Base-by-base conservation (phyloP, 2,329 filamentous ascomycete genomes). In the Aspergillus fumigatiaffinis region DNA sequence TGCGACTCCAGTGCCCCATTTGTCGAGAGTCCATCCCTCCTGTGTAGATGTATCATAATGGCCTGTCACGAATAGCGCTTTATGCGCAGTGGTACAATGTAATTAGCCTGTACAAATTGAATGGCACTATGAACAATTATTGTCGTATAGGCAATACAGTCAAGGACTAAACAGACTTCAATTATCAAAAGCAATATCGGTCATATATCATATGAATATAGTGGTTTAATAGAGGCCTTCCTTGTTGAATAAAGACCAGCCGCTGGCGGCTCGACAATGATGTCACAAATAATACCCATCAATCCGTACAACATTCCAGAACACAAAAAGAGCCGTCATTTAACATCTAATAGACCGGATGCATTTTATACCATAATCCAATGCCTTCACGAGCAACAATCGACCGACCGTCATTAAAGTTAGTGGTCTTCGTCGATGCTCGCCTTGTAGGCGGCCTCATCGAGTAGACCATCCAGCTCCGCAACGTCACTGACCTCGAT, bases 1-100 rank as follows among this genome's bases (percentile, higher is more conserved):
- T 95, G 72, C 80, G 93, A 57, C 76, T 99, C 68, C 91, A 96
- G 77, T 99, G 94, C 76, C 94, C 94, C 1, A 97, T 96, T 63
- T 97, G 94, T 76, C 83, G 94, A 65, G 92, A 97, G 77, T 88
- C 89, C 58, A 74, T 97, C 68, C 93, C 93, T 52, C 91, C 92
- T 47, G 75, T 96, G 71, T 97, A 82, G 51, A 63, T 61, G 48
- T 55, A 57, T 48, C 7, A 51, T 55, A 35, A 42, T 48, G 29
- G 46, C 32, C 32, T 17, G 32, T 38, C 28, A 17, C 32, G 14
- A 17, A 38, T 38, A 38, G 32, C 32, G 5, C 32, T 38, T 38
- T 38, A 17, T 38, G 32, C 32, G 14, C 14, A 38, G 14, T 7
- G 32, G 5, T 17, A 17, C 32, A 38, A 38, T 17, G 32, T 38